phyloP scores from a whole-genome alignment of 2,329 filamentous ascomycete species.

The Graphiopsis chlorocephala region DNA sequence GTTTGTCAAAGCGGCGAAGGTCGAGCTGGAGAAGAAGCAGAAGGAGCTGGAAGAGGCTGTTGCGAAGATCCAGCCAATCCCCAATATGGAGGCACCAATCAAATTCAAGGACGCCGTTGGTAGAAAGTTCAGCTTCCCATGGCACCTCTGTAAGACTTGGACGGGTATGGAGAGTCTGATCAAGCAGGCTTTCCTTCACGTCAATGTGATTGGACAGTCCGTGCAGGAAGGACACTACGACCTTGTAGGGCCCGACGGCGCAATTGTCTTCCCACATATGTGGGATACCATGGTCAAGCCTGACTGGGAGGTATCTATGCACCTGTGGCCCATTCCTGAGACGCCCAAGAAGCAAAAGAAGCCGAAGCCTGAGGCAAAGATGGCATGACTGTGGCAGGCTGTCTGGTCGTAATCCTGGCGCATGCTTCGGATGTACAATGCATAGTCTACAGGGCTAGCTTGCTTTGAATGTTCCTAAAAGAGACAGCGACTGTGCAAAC shows the following conservation, averaged over 20 bases:
- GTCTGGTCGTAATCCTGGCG: too few species aligned
- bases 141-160: slow-evolving; percentile 70
- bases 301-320: slow-evolving; percentile 48
- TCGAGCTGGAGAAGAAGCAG: slow-evolving; percentile 36
- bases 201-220: slow-evolving; percentile 45
- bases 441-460: too few species aligned
- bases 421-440: too few species aligned
- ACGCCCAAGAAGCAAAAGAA: slow-evolving; percentile 1
- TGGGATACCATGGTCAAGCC: slow-evolving; percentile 49
- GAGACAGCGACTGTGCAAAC: too few species aligned
- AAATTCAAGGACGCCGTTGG: slow-evolving; percentile 92
- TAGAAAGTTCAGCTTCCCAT: slow-evolving; percentile 89
- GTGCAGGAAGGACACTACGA: slow-evolving; percentile 48
- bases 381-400: slow-evolving; percentile 17
- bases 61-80: slow-evolving; percentile 46
- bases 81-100: slow-evolving; percentile 66
- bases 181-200: slow-evolving; percentile 49
- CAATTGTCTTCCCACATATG: slow-evolving; percentile 49
- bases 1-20: slow-evolving; percentile 22
- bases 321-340: slow-evolving; percentile 42
- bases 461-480: too few species aligned
- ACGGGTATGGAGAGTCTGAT: slow-evolving; percentile 50
- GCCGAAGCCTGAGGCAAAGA: slow-evolving; percentile 18
- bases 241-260: slow-evolving; percentile 45
- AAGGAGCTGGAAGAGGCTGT: slow-evolving; percentile 47